phyloP scores from a whole-genome alignment of 1,284 basidiomycete genomes.

The Ustilago nuda region DNA sequence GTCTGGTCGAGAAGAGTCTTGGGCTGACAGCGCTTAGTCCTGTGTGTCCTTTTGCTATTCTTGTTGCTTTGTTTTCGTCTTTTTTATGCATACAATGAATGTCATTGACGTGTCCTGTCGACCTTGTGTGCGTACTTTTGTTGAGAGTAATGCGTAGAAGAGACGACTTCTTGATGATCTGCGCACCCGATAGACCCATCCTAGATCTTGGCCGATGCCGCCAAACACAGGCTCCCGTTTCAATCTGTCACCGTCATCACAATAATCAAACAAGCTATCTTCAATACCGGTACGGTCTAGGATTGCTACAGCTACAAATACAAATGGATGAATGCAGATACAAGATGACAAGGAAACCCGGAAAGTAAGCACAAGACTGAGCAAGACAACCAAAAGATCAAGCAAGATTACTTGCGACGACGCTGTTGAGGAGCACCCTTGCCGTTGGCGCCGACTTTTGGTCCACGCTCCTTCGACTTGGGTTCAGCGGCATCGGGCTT shows the following conservation, averaged over 20 bases:
- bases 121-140: neutral
- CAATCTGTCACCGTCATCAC: neutral
- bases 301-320: slow-evolving; percentile 29
- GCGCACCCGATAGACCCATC: neutral
- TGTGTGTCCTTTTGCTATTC: neutral
- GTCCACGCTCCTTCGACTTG: slow-evolving; percentile 55
- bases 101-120: neutral
- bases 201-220: too few species aligned
- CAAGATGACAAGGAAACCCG: slow-evolving; percentile 1
- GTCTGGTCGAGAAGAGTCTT: slow-evolving; percentile 19
- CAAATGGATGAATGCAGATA: slow-evolving; percentile 1
- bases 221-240: neutral
- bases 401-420: slow-evolving; percentile 35
- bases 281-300: neutral
- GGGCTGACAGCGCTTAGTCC: neutral
- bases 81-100: slow-evolving; percentile 9
- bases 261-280: neutral
- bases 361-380: neutral
- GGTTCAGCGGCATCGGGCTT: slow-evolving; percentile 44
- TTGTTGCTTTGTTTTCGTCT: neutral
- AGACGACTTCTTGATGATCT: neutral
- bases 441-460: slow-evolving; percentile 61
- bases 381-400: neutral
- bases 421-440: slow-evolving; percentile 48
- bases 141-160: too few species aligned